phyloP scores from a whole-genome alignment of 116 monocot genomes.

The Trichopus zeylanicus region DNA sequence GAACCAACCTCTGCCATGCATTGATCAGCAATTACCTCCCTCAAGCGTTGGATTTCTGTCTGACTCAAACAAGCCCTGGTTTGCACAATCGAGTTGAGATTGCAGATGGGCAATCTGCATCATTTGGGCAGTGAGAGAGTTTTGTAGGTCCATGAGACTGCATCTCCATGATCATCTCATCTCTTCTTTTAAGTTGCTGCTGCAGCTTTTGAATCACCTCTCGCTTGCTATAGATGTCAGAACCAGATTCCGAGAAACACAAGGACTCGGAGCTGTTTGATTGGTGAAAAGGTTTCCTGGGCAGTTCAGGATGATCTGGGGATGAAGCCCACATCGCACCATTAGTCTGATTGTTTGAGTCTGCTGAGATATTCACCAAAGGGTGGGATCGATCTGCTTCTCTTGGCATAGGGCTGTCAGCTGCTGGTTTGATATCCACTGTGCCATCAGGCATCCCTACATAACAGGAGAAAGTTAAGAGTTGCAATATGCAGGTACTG shows the following conservation, averaged over 20 bases:
- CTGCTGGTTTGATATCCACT: conserved; percentile 16
- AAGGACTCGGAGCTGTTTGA: conserved; percentile 77
- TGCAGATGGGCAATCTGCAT: conserved; percentile 44
- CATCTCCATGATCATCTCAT: conserved; percentile 96
- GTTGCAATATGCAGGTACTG: no score
- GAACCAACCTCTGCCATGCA: conserved; percentile 35
- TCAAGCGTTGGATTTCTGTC: conserved; percentile 64
- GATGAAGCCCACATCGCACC: conserved; percentile 60
- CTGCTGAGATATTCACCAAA: conserved; percentile 33
- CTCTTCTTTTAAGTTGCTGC: conserved; percentile 74
- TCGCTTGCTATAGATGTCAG: conserved; percentile 74
- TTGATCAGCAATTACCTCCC: conserved; percentile 65
- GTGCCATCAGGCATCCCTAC: conserved; percentile 11
- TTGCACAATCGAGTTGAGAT: conserved; percentile 52
- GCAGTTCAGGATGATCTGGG: conserved; percentile 46
- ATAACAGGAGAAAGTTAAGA: not conserved
- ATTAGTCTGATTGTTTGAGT: conserved; percentile 25
- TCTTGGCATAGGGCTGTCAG: conserved; percentile 15
- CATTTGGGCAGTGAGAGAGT: conserved; percentile 51
- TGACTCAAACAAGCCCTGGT: conserved; percentile 64
- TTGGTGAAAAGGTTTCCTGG: conserved; percentile 40
- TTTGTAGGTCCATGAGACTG: conserved; percentile 63
- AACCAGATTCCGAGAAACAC: conserved; percentile 82
- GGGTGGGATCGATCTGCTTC: conserved; percentile 32
- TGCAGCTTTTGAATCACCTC: conserved; percentile 83